These are phyloP conservation scores for Marasmius oreades DNA, from an alignment of 1,284 basidiomycete species.

Conservation along the genomic window DNA sequence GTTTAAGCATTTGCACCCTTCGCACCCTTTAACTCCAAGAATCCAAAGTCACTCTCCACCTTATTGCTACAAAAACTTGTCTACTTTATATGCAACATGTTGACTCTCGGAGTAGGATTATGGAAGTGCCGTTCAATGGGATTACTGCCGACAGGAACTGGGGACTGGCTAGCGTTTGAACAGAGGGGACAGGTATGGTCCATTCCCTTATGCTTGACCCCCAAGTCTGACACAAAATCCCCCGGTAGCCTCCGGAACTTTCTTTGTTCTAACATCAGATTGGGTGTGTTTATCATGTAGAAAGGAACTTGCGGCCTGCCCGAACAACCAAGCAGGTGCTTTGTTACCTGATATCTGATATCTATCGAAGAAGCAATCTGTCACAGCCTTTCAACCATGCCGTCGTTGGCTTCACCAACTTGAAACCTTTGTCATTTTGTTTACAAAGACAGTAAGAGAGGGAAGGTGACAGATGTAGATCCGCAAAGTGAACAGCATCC, in stretches of 20 bases:
- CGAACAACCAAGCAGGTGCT: too few species aligned
- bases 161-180: slow-evolving; percentile 92
- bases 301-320: too few species aligned
- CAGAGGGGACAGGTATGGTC: slow-evolving; percentile 59
- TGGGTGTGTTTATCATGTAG: background rate
- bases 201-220: too few species aligned
- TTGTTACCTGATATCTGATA: too few species aligned
- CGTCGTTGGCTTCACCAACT: too few species aligned
- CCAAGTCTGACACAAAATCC: background rate
- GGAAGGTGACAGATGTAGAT: too few species aligned
- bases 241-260: background rate
- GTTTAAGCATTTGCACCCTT: slow-evolving; percentile 62
- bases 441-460: too few species aligned
- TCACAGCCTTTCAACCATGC: too few species aligned
- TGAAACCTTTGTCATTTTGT: too few species aligned
- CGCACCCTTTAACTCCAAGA: slow-evolving; percentile 45
- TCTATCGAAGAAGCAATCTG: too few species aligned
- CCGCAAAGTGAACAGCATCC: too few species aligned
- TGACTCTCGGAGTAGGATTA: slow-evolving; percentile 76
- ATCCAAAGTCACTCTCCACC: slow-evolving; percentile 49
- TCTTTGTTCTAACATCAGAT: background rate
- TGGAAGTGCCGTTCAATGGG: slow-evolving; percentile 94
- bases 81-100: slow-evolving; percentile 67
- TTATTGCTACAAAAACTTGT: slow-evolving; percentile 64
- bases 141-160: slow-evolving; percentile 80